phyloP scores from a whole-genome alignment of 2,329 filamentous ascomycete genomes.

The Chrysosporium keratinophilum region DNA sequence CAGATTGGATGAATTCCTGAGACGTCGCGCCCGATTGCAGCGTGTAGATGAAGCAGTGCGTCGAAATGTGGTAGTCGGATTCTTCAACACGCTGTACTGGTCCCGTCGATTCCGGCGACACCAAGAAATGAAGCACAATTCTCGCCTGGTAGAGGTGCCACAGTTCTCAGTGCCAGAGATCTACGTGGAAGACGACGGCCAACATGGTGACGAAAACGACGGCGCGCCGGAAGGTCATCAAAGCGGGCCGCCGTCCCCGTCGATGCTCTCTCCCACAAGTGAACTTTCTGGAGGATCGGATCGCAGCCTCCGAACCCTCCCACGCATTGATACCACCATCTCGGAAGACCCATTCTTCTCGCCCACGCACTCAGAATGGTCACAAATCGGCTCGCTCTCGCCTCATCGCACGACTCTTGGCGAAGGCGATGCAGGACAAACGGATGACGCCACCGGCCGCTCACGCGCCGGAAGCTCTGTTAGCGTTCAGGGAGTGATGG shows the following conservation, averaged over 20 bases:
- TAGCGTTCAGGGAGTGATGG: slow-evolving; percentile 65
- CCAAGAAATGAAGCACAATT: slow-evolving; percentile 59
- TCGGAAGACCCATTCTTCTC: slow-evolving; percentile 29
- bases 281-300: slow-evolving; percentile 14
- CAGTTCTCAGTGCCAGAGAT: slow-evolving; percentile 82
- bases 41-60: slow-evolving; percentile 91
- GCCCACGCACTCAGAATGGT: slow-evolving; percentile 39
- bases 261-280: slow-evolving; percentile 25
- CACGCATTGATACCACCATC: slow-evolving; percentile 38
- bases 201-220: slow-evolving; percentile 15
- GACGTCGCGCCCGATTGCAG: slow-evolving; percentile 78
- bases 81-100: slow-evolving; percentile 91
- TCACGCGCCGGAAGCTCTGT: slow-evolving; percentile 46
- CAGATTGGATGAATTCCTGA: slow-evolving; percentile 85
- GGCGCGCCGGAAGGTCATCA: slow-evolving; percentile 12
- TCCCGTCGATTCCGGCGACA: slow-evolving; percentile 68
- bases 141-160: slow-evolving; percentile 67
- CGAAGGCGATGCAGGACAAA: slow-evolving; percentile 13
- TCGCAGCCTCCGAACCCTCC: slow-evolving; percentile 43
- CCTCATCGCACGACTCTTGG: slow-evolving; percentile 20
- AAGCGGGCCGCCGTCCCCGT: slow-evolving; percentile 15
- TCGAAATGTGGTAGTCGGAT: slow-evolving; percentile 79
- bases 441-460: slow-evolving; percentile 12
- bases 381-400: slow-evolving; percentile 44
- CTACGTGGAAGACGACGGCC: slow-evolving; percentile 68